Base-by-base conservation (phyloP, 768 basidiomycete species). In the Suillus subluteus region DNA sequence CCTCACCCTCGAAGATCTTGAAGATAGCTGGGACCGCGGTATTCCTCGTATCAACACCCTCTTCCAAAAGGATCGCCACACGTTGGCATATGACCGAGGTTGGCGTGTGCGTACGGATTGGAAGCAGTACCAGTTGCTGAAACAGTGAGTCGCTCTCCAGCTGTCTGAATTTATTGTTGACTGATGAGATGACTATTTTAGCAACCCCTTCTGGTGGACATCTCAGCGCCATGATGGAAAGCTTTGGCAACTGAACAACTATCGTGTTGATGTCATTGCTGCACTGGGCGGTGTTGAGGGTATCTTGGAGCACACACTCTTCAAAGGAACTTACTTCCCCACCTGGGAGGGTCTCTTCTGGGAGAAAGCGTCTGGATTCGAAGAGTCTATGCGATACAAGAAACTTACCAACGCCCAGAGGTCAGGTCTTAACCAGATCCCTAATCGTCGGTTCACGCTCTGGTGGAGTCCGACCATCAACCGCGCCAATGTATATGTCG, bases 381-480 rank as follows among this genome's bases (percentile, higher is more conserved):
- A 98, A 74, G 94, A 95, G 75, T 94, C 94, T 0, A 96, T 96
- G 94, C 82, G 94, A 73, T 96, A 95, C 84, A 95, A 96, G 82
- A 96, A 95, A 77, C 85, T 98, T 68, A 99, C 98, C 61, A 99
- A 99, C 74, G 98, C 98, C 13, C 98, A 99, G 79, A 92, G 97
- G 58, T 98, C 96, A 43, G 98, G 98, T 93, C 81, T 97, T 54
- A 95, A 95, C 76, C 96, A 97, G 77, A 97, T 99, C 76, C 97
- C 97, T 8, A 99, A 99, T 77, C 96, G 97, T 89, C 94, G 95
- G 15, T 98, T 98, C 83, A 99, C 97, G 4, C 84, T 99, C 12
- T 99, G 98, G 98, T 98, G 96, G 96, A 95, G 93, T 75, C 96
- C 96, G 32, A 99, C 97, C 0, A 98, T 98, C 83, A 99, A 99